These are phyloP conservation scores for Colletotrichum simmondsii DNA, from an alignment of 2,329 filamentous ascomycete species.

Conservation along the genomic window DNA sequence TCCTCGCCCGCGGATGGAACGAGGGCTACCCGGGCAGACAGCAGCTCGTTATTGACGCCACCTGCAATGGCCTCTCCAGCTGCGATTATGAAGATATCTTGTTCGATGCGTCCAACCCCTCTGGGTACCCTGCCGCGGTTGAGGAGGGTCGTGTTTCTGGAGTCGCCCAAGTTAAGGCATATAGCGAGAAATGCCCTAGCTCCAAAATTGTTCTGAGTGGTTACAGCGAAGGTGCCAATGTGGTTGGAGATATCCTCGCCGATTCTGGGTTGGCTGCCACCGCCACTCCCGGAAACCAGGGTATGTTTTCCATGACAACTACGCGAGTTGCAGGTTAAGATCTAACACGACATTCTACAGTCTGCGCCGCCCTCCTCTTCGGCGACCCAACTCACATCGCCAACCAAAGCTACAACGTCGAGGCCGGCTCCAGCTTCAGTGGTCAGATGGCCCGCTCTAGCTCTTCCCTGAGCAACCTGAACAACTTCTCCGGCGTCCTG, in stretches of 20 bases:
- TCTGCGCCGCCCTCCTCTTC: slow-evolving; percentile 46
- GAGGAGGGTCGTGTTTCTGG: slow-evolving; percentile 48
- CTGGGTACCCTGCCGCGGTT: slow-evolving; percentile 49
- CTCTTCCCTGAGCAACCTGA: slow-evolving; percentile 22
- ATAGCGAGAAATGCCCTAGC: slow-evolving; percentile 50
- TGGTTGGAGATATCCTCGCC: slow-evolving; percentile 49
- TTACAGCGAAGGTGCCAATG: slow-evolving; percentile 53
- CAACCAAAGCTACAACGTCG: slow-evolving; percentile 46
- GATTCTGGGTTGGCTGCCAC: slow-evolving; percentile 41
- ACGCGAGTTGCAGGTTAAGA: neutral
- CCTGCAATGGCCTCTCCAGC: slow-evolving; percentile 40
- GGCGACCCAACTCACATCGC: slow-evolving; percentile 48
- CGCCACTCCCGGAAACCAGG: slow-evolving; percentile 43
- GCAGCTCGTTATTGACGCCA: slow-evolving; percentile 40
- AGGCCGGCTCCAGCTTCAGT: slow-evolving; percentile 38
- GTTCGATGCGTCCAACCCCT: slow-evolving; percentile 41
- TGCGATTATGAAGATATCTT: slow-evolving; percentile 47
- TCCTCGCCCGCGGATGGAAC: slow-evolving; percentile 42
- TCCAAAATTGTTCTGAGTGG: slow-evolving; percentile 52
- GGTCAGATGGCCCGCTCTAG: slow-evolving; percentile 22
- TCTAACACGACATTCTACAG: slow-evolving; percentile 30
- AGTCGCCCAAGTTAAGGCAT: slow-evolving; percentile 49
- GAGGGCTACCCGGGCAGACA: slow-evolving; percentile 44
- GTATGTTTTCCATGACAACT: slow-evolving; percentile 39
- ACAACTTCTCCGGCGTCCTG: slow-evolving; percentile 21